phyloP scores from a whole-genome alignment of 2,329 filamentous ascomycete genomes.

The Acarospora socialis region DNA sequence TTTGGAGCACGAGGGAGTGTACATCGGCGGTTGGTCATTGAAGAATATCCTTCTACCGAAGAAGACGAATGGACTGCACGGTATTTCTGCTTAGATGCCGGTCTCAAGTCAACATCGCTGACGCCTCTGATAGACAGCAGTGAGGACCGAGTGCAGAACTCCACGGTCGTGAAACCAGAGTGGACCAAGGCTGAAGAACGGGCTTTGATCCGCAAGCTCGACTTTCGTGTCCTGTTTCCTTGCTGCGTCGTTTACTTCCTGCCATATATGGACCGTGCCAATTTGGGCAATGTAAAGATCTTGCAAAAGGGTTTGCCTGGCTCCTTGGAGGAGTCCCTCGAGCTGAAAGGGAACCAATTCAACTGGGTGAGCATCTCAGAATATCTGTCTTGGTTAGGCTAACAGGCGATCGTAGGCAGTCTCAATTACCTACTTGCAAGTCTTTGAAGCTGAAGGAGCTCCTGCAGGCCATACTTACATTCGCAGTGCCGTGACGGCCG shows the following conservation, averaged over 20 bases:
- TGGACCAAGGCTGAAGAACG: slow-evolving; percentile 13
- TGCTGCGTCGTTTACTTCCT: slow-evolving; percentile 15
- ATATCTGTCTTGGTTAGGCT: background rate
- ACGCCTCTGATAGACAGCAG: too few relatives aligned
- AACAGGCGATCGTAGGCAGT: slow-evolving; percentile 8
- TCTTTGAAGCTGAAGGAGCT: too few relatives aligned
- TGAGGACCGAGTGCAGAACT: too few relatives aligned
- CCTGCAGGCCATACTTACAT: too few relatives aligned
- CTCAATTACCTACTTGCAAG: slow-evolving; percentile 14
- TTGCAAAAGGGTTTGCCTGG: slow-evolving; percentile 10
- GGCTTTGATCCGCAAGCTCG: slow-evolving; percentile 13
- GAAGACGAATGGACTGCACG: too few relatives aligned
- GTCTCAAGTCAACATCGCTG: too few relatives aligned
- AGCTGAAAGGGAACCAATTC: slow-evolving; percentile 12
- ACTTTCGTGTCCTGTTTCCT: slow-evolving; percentile 11
- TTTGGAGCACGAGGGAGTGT: too few relatives aligned
- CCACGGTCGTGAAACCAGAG: too few relatives aligned
- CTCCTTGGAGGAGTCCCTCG: slow-evolving; percentile 8
- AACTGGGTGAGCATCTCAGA: slow-evolving; percentile 11
- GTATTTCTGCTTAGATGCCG: too few relatives aligned
- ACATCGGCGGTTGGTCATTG: too few relatives aligned
- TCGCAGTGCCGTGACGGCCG: too few relatives aligned
- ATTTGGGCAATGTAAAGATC: slow-evolving; percentile 13
- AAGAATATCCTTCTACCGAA: too few relatives aligned
- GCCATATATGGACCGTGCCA: slow-evolving; percentile 14